Evolutionary conservation across 768 basidiomycete genomes (phyloP), one percentile per base, ranked within the genome.

Genomic region (Tylopilus plumbeoviolaceoides): DNA sequence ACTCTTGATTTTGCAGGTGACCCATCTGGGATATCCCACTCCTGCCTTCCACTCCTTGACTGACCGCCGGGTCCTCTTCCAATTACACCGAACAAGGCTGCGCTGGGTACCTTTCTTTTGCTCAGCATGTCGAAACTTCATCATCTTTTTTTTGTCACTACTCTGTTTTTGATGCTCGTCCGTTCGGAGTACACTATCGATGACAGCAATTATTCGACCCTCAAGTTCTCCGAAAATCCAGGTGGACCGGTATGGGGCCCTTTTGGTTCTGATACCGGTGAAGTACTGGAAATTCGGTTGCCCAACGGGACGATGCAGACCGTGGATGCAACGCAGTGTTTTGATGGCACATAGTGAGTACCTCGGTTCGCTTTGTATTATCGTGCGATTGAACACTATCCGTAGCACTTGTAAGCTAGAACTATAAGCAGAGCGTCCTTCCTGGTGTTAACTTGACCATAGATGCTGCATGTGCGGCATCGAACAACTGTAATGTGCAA

Each of bases 211-310:
- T 63, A 63, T 45, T 63, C 65, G 12, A 3, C 20, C 14, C 65
- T 61, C 46, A 56, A 56, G 30, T 65, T 55, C 49, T 67, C 66
- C 7, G 59, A 63, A 42, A 67, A 67, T n/a, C 63, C 65, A 12
- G 20, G 48, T 35, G 66, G 65, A 6, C 59, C 65, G 0, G 61
- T 59, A 50, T 67, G 66, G 65, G 63, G 59, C 14, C 58, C 59
- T 4, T 66, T 63, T 31, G 59, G 61, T 15, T 57, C 65, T 12
- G 58, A 59, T 41, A 60, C 51, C 8, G 57, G 58, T 27, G 58
- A 63, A 39, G 50, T 55, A 21, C 53, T 67, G 15, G 5, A 51
- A 31, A 53, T 67, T 25, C 53, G 47, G 35, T 48, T 68, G 48
- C 58, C 66, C 25, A 61, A 67, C 25, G 65, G 66, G 36, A 67